These are phyloP conservation scores for Prunus yedoensis DNA, from an alignment of 331 rosid species.

Conservation along the genomic window DNA sequence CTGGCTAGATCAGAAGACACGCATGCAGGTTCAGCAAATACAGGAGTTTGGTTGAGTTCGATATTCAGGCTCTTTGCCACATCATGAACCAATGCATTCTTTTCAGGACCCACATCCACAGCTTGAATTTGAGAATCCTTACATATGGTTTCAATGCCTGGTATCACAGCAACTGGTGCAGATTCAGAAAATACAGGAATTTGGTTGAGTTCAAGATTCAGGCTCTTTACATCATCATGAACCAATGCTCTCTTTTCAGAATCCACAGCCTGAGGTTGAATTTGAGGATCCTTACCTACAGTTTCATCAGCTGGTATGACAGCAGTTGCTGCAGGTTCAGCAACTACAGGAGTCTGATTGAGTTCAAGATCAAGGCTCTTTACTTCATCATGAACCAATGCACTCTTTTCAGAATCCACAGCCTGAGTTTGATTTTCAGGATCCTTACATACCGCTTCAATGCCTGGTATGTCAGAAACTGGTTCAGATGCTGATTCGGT, in stretches of 20 bases:
- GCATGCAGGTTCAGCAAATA: conserved; percentile 29
- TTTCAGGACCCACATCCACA: conserved; percentile 23
- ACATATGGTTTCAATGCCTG: conserved; percentile 19
- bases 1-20: conserved; percentile 17
- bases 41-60: conserved; percentile 37
- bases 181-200: conserved; percentile 31
- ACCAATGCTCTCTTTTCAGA: conserved; percentile 31
- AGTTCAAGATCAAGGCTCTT: conserved; percentile 34
- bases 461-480: conserved; percentile 19
- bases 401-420: conserved; percentile 29
- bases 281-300: conserved; percentile 19
- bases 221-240: conserved; percentile 27
- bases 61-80: conserved; percentile 29
- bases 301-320: conserved; percentile 27
- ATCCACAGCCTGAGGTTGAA: conserved; percentile 21
- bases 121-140: conserved; percentile 24
- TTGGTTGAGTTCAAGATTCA: conserved; percentile 34
- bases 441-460: conserved; percentile 19
- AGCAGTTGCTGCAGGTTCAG: conserved; percentile 31
- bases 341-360: conserved; percentile 32
- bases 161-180: conserved; percentile 22
- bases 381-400: conserved; percentile 23
- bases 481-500: conserved; percentile 28
- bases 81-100: conserved; percentile 28
- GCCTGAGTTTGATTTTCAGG: conserved; percentile 23